A percentile compares a stretch with the other conserved stretches of the same genome.
phyloP scores from a whole-genome alignment of 345 rosid species.

The Melaleuca alternifolia region DNA sequence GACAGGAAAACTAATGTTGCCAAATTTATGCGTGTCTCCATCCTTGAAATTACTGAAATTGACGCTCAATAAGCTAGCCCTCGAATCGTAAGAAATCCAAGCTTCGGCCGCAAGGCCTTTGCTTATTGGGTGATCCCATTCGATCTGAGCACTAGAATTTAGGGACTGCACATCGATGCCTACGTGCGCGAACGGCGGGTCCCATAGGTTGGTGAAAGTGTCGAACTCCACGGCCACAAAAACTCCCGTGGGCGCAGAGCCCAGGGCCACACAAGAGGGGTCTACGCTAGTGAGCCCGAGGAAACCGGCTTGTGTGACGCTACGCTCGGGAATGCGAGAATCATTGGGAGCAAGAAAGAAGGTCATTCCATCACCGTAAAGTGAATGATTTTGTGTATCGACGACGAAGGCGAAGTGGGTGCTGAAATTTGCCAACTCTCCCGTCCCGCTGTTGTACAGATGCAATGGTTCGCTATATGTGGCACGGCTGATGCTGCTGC shows the following conservation, averaged over 20 bases:
- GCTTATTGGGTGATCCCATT: background rate
- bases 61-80: background rate
- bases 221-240: conserved; percentile 13
- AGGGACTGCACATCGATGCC: background rate
- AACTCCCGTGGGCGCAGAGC: background rate
- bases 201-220: background rate
- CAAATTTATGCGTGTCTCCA: background rate
- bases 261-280: background rate
- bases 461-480: background rate
- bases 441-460: background rate
- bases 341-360: background rate
- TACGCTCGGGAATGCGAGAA: background rate
- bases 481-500: background rate
- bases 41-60: background rate
- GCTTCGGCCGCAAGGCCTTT: background rate
- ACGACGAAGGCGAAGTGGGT: conserved; percentile 5
- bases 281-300: background rate
- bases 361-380: background rate
- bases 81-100: background rate
- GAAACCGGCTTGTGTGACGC: background rate
- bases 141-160: background rate
- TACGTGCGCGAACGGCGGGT: background rate
- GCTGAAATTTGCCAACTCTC: background rate
- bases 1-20: background rate
- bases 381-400: background rate